Percentiles rank a stretch among this genome's conserved stretches.
These are phyloP conservation scores for Lolium perenne DNA, from an alignment of 176 grass and related monocot species.

Conservation along the genomic window DNA sequence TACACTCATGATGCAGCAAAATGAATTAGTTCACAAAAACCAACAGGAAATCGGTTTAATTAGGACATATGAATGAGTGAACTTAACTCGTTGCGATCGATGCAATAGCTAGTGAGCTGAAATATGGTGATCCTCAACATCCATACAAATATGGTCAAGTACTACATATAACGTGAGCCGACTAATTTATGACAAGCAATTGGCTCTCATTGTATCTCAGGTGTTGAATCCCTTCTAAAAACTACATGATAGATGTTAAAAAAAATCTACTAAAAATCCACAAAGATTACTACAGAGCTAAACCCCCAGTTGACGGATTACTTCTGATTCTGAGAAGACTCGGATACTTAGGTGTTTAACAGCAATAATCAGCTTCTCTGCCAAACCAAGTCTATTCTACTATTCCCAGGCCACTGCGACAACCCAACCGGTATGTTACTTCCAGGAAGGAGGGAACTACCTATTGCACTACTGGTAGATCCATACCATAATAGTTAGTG, in stretches of 20 bases:
- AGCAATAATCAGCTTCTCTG: not conserved
- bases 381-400: not conserved
- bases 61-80: no score
- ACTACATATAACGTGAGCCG: not conserved
- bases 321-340: not conserved
- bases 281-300: not conserved
- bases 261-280: not conserved
- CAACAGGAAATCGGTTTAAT: not conserved
- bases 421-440: not conserved
- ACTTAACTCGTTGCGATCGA: no score
- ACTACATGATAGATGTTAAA: not conserved
- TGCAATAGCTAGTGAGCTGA: not conserved
- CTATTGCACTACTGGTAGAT: not conserved
- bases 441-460: constrained; percentile 16
- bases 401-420: not conserved
- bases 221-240: constrained; percentile 14
- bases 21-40: constrained; percentile 2
- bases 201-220: not conserved
- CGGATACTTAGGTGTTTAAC: not conserved
- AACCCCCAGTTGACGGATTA: not conserved
- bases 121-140: not conserved
- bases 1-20: not conserved
- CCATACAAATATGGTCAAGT: not conserved
- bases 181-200: constrained; percentile 15
- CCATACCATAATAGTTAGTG: not conserved